Evolutionary conservation across 306 rosid species (phyloP), one percentile per base, ranked within the genome.

Genomic region (Cicer cuneatum): DNA sequence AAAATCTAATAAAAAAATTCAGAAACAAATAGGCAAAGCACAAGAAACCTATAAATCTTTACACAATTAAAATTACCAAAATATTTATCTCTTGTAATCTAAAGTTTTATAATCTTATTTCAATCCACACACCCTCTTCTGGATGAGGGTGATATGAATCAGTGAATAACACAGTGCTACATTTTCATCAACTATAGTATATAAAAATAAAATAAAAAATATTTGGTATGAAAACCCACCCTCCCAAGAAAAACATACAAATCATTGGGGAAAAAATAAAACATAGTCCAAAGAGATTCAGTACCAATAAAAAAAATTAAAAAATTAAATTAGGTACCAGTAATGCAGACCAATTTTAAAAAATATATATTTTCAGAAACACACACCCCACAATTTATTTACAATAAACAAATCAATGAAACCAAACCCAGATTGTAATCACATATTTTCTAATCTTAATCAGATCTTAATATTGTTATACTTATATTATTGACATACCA

Each of bases 381-480:
- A 77, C 66, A 76, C 69, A 24, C 48, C 54, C 74, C 46, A 24
- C 41, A 71, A 16, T 39, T 8, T 35, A 39, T 60, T 21, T 21
- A 14, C 37, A 58, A 47, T 8, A 69, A 65, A 19, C 5, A 69
- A 65, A 19, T 43, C 12, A 66, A 45, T 45, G 21, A 66, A 59
- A 14, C n/a, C 47, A 75, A 75, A 78, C 62, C 64, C 69, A 87
- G 81, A 75, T 82, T 85, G 72, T 82, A 80, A 80, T 77, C 85
- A 85, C 74, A 72, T 62, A 76, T 38, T 40, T 8, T 62, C 74
- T 81, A 51, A 58, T 37, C 82, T 33, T 77, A 80, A 73, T 75
- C 72, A 82, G 88, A 89, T 89, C 92, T 70, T 61, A 60, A 78
- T 43, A 78, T 60, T 60, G 54, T 85, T 82, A 63, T 38, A 69